Evolutionary conservation across 352 stramenopile genomes (phyloP), one percentile per base, ranked within the genome.

Genomic region (Phytophthora quininea): DNA sequence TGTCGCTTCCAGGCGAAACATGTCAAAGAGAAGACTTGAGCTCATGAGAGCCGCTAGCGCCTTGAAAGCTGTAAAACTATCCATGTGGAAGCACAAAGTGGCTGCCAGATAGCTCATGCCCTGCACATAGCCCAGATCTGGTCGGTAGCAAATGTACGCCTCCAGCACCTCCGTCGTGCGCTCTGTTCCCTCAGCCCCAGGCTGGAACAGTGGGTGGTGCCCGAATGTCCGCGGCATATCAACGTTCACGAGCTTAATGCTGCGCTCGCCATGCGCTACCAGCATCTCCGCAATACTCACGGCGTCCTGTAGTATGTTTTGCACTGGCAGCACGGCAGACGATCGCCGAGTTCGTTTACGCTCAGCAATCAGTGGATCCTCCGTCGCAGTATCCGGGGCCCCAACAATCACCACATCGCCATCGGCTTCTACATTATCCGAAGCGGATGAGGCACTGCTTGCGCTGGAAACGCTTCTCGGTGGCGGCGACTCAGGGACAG

Each of bases 71-170:
- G 85, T 86, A 56, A 95, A 96, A 69, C 82, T 93, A 63, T 96
- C 88, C 84, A 96, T 92, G 67, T 96, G 88, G 51, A 96, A 90
- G 62, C 88, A 96, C 43, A 96, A 49, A 5, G 84, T 79, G 8
- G 88, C 88, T 4, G 88, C 88, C n/a, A 96, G 70, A 47, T 96
- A 96, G 67, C 86, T 95, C 88, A 96, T 96, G 33, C 88, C 88
- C 64, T 96, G 88, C 10, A 96, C 86, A 58, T 96, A 96, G 8
- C 88, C 88, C 15, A 96, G 64, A 48, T 96, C 88, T 1, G 88
- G 88, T 1, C 88, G 84, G 52, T 96, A 96, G 73, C 88, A 96
- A 32, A 89, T 92, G 65, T 96, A 96, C 6, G 88, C 86, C 54
- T 95, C 86, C 12, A 96, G 74, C 30, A 96, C 88, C 54, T 94